phyloP scores from a whole-genome alignment of 1,139 yeast species.

The Candida albicans region DNA sequence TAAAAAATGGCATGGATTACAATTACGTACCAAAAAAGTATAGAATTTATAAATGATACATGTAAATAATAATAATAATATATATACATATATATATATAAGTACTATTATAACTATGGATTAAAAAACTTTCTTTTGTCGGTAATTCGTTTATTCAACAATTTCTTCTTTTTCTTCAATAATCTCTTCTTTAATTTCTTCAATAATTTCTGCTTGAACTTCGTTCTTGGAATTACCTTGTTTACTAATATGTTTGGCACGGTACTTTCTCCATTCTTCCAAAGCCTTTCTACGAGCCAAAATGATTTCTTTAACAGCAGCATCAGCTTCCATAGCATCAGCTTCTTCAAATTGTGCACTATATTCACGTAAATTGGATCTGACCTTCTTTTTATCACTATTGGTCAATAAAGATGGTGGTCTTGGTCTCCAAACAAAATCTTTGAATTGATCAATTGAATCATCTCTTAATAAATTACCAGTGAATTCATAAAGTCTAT shows the following conservation, averaged over 20 bases:
- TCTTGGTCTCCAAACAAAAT: slow-evolving; percentile 96
- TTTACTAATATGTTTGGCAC: slow-evolving; percentile 54
- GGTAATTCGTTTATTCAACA: slow-evolving; percentile 56
- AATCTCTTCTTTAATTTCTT: slow-evolving; percentile 65
- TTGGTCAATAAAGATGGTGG: slow-evolving; percentile 76
- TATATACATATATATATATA: neutral
- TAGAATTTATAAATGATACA: slow-evolving; percentile 3
- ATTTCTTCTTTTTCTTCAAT: slow-evolving; percentile 82
- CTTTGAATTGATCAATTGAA: slow-evolving; percentile 77
- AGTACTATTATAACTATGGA: too few relatives aligned
- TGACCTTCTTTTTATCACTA: slow-evolving; percentile 83
- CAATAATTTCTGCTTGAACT: slow-evolving; percentile 65
- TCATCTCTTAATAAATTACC: slow-evolving; percentile 80
- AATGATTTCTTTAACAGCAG: slow-evolving; percentile 88
- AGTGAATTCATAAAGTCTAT: slow-evolving; percentile 79
- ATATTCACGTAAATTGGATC: slow-evolving; percentile 86
- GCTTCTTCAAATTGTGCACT: slow-evolving; percentile 91
- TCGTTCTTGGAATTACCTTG: slow-evolving; percentile 50
- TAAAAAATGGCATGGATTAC: slow-evolving; percentile 92
- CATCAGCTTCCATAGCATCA: slow-evolving; percentile 96
- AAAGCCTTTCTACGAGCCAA: slow-evolving; percentile 79
- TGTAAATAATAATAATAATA: slow-evolving; percentile 1
- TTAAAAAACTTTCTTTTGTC: too few relatives aligned
- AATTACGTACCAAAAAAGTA: slow-evolving; percentile 61
- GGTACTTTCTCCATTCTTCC: slow-evolving; percentile 85